These are phyloP conservation scores for Leccinum variicolor DNA, from an alignment of 768 basidiomycete genomes.

Conservation along the genomic window DNA sequence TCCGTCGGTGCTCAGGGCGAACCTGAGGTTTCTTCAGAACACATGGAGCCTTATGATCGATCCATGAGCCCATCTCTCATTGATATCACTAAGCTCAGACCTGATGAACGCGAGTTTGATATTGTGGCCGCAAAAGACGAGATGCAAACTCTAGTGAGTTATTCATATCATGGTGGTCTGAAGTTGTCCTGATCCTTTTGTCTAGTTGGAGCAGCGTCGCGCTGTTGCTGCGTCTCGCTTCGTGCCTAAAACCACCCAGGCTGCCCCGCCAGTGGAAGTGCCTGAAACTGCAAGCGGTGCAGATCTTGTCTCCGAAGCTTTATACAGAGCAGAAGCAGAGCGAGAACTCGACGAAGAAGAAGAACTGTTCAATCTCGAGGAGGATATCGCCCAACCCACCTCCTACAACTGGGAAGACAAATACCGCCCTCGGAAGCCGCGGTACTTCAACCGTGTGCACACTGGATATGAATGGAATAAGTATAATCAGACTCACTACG, in stretches of 20 bases:
- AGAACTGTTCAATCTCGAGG: conserved; percentile 92
- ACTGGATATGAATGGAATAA: conserved; percentile 99
- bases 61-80: conserved; percentile 83
- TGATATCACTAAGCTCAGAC: conserved; percentile 63
- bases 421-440: conserved; percentile 92
- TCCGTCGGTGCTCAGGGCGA: conserved; percentile 33
- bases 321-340: conserved; percentile 89
- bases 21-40: conserved; percentile 43
- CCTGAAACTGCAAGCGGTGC: conserved; percentile 59
- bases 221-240: conserved; percentile 82
- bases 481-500: conserved; percentile 99
- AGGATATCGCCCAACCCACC: conserved; percentile 76
- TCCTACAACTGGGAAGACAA: conserved; percentile 99
- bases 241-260: conserved; percentile 71
- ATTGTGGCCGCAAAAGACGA: conserved; percentile 72
- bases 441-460: conserved; percentile 98
- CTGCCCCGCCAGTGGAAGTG: conserved; percentile 51
- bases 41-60: conserved; percentile 76
- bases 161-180: conserved; percentile 1
- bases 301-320: conserved; percentile 84
- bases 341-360: conserved; percentile 95
- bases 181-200: conserved; percentile 2
- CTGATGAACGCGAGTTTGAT: conserved; percentile 80
- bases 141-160: conserved; percentile 56
- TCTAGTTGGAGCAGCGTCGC: conserved; percentile 70